Evolutionary conservation across 2,329 filamentous ascomycete species (phyloP).

Genomic region (Alternaria longipes): DNA sequence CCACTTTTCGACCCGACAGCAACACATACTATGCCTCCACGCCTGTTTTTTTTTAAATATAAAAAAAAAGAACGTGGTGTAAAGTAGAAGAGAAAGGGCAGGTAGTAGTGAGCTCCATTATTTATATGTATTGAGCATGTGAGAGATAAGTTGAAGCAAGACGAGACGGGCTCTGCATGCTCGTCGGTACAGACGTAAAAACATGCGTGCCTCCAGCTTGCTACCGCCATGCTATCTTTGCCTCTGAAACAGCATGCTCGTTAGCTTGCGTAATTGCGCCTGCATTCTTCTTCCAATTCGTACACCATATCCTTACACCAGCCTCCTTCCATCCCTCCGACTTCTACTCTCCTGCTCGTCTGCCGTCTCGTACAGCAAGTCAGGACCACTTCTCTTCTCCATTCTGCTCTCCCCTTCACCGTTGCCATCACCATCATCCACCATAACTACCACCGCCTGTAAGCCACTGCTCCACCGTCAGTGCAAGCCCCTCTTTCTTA

Average conservation of each 20-base stretch:
- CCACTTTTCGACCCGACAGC: not conserved
- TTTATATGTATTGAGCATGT: not conserved
- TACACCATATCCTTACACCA: not conserved
- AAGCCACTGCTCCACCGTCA: conserved; percentile 13
- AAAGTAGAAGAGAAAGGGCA: not conserved
- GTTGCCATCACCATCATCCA: not conserved
- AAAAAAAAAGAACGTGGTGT: not conserved
- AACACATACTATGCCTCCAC: no score
- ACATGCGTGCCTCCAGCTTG: not conserved
- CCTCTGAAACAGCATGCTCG: not conserved
- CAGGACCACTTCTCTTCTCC: not conserved
- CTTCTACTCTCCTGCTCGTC: not conserved
- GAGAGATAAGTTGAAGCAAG: not conserved
- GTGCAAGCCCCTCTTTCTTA: not conserved
- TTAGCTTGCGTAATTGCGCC: not conserved
- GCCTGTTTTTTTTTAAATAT: no score
- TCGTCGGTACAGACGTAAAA: not conserved
- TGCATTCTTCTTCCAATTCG: not conserved
- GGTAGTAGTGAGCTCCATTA: not conserved
- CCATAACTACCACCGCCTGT: not conserved
- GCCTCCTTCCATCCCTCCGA: not conserved
- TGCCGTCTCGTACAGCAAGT: no score
- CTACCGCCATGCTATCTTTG: not conserved
- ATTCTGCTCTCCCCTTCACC: not conserved
- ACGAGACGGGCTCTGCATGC: not conserved